Base-by-base conservation (phyloP, 2,329 filamentous ascomycete genomes). In the Fusarium hainanense region DNA sequence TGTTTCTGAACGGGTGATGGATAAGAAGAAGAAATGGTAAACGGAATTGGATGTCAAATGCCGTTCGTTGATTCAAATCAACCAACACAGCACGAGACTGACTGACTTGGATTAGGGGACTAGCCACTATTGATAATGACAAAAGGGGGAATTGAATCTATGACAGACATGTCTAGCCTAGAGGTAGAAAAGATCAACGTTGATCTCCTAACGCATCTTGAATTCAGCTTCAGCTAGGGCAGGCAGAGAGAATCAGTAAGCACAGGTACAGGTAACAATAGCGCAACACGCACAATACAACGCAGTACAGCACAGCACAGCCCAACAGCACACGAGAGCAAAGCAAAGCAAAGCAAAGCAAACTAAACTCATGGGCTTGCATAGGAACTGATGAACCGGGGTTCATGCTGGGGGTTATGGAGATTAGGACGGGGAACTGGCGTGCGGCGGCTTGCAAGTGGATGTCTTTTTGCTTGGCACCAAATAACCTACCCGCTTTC, bases 391-490 rank as follows among this genome's bases (percentile, higher is more conserved):
- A 41, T 20, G 40, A 61, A 20, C 65, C 34, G 28, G 65, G 66
- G 65, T 47, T 60, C 23, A 40, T 46, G 28, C 47, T 37, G 44
- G 52, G 54, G 57, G 44, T 37, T 28, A 70, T 69, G 67, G 67
- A 69, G 57, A 70, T 70, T 67, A 57, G 57, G 55, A 69, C 54
- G 67, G 66, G 66, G 66, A 69, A 70, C 54, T 70, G 66, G 67
- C 50, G 49, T 70, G 62, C 54, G 56, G 54, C 66, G 61, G 41
- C 66, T 63, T 66, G 28, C 50, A 55, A 51, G 67, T 70, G 66
- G 67, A 59, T 54, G 42, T 41, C 50, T 25, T 47, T 46, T 21
- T 43, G 48, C 66, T 57, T 57, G 54, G 66, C 66, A 69, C 46
- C 48, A 58, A 58, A 66, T 54, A 51, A 54, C 30, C 56, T 50